A percentile compares a stretch with the other conserved stretches of the same genome.
Conservation (phyloP, 1,139 yeast genomes). For the Sugiyamaella paludigena region DNA sequence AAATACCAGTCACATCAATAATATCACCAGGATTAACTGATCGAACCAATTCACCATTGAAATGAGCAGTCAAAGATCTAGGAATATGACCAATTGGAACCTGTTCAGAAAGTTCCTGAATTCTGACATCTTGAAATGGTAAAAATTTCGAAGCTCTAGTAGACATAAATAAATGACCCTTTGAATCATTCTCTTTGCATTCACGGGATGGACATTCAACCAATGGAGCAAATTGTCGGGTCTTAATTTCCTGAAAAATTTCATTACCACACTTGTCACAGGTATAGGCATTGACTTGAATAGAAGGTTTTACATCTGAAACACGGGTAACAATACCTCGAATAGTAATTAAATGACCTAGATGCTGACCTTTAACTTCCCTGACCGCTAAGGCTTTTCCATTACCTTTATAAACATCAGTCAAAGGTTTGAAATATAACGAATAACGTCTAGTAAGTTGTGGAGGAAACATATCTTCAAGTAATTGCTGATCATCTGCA, state of each 20-base stretch:
- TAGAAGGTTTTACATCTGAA: constrained; percentile 92
- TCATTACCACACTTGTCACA: constrained; percentile 98
- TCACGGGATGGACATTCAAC: constrained; percentile 79
- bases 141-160: constrained; percentile 94
- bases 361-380: constrained; percentile 76
- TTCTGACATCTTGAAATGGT: constrained; percentile 91
- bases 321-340: constrained; percentile 95
- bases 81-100: constrained; percentile 99
- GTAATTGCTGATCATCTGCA: constrained; percentile 20
- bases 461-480: constrained; percentile 67
- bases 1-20: constrained; percentile 89
- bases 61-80: constrained; percentile 75
- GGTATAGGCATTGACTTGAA: constrained; percentile 88
- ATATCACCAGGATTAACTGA: constrained; percentile 90
- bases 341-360: constrained; percentile 86
- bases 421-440: constrained; percentile 80
- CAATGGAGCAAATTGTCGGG: constrained; percentile 81
- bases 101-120: constrained; percentile 93
- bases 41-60: constrained; percentile 87
- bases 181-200: constrained; percentile 74
- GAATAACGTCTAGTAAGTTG: constrained; percentile 82
- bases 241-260: constrained; percentile 89
- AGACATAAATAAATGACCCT: constrained; percentile 88
- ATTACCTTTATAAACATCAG: constrained; percentile 42
- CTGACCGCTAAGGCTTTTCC: constrained; percentile 78